These are phyloP conservation scores for Yamadazyma dushanensis DNA, from an alignment of 1,139 yeast genomes.

Conservation along the genomic window DNA sequence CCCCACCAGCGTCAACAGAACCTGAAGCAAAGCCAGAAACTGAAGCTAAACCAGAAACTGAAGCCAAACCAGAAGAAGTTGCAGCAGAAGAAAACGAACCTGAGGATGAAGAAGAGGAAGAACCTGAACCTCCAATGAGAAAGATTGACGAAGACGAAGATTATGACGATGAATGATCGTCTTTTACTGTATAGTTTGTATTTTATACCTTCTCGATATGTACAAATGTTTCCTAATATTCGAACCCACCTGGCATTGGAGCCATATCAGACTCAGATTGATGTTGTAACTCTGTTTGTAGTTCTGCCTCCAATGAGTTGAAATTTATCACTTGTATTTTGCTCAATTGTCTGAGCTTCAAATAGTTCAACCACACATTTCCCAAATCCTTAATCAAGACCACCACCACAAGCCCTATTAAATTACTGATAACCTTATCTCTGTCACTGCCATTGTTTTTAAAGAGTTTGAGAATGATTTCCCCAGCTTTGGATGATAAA, in stretches of 20 bases:
- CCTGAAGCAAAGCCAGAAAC: constrained; percentile 7
- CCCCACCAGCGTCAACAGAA: constrained; percentile 4
- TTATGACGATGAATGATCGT: constrained; percentile 64
- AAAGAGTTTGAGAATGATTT: constrained; percentile 18
- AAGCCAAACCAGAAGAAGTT: constrained; percentile 6
- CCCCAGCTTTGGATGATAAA: constrained; percentile 36
- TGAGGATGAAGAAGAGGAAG: constrained; percentile 25
- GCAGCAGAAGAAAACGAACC: constrained; percentile 29
- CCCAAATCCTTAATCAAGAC: constrained; percentile 35
- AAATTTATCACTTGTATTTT: constrained; percentile 19
- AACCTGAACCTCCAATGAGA: constrained; percentile 68
- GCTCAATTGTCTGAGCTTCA: constrained; percentile 26
- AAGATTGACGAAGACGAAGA: constrained; percentile 81
- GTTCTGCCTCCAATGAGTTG: constrained; percentile 5
- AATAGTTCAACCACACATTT: constrained; percentile 31
- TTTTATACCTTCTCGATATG: too few species aligned
- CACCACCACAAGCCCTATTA: constrained; percentile 33
- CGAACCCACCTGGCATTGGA: constrained; percentile 7
- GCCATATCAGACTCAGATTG: not conserved
- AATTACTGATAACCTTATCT: constrained; percentile 18
- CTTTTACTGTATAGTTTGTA: constrained; percentile 1
- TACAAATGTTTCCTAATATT: constrained; percentile 2
- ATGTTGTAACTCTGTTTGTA: not conserved
- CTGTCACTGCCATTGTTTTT: constrained; percentile 3
- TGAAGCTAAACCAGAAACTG: not conserved